Percentiles rank a stretch among this genome's conserved stretches.
Evolutionary conservation across 2,329 filamentous ascomycete genomes (phyloP).

Genomic region (Cephalotrichum gorgonifer): DNA sequence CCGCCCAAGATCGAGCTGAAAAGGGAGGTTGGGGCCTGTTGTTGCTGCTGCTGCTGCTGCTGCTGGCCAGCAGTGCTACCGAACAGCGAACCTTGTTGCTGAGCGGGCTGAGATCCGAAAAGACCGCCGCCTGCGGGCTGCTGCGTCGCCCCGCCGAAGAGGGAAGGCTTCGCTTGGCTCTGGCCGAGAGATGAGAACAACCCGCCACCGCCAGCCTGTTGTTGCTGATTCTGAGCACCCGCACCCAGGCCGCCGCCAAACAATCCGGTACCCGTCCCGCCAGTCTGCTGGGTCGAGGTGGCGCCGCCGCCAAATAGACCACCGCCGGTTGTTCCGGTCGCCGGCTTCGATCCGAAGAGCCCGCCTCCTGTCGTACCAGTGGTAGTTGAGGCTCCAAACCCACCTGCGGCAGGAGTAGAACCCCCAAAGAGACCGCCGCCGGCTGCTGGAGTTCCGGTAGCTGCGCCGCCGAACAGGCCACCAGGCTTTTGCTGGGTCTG

Average conservation of each 20-base stretch:
- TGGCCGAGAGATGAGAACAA: conserved; percentile 39
- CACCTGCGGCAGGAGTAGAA: conserved; percentile 15
- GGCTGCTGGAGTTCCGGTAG: conserved; percentile 13
- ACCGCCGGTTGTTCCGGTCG: conserved; percentile 16
- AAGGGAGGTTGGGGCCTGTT: conserved; percentile 13
- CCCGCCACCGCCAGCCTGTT: conserved; percentile 18
- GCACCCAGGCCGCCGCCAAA: conserved; percentile 28
- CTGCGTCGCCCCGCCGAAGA: conserved; percentile 35
- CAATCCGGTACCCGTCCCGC: conserved; percentile 27
- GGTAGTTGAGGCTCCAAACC: conserved; percentile 24
- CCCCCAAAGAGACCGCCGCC: conserved; percentile 25
- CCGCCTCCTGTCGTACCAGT: conserved; percentile 19
- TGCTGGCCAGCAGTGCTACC: conserved; percentile 35
- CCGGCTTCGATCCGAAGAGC: conserved; percentile 28
- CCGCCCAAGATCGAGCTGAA: conserved; percentile 50
- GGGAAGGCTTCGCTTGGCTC: conserved; percentile 42
- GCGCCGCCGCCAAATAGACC: conserved; percentile 28
- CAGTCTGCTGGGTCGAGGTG: conserved; percentile 20
- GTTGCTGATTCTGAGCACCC: conserved; percentile 23
- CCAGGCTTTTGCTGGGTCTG: conserved; percentile 10
- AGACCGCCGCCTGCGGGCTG: conserved; percentile 36
- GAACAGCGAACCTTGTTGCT: conserved; percentile 36
- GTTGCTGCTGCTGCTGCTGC: conserved; percentile 30
- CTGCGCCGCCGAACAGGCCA: conserved; percentile 16
- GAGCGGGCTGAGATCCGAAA: conserved; percentile 39